Percentiles rank a stretch among this genome's conserved stretches.
phyloP scores from a whole-genome alignment of 1,284 basidiomycete genomes.

The Polyporus tsugae region DNA sequence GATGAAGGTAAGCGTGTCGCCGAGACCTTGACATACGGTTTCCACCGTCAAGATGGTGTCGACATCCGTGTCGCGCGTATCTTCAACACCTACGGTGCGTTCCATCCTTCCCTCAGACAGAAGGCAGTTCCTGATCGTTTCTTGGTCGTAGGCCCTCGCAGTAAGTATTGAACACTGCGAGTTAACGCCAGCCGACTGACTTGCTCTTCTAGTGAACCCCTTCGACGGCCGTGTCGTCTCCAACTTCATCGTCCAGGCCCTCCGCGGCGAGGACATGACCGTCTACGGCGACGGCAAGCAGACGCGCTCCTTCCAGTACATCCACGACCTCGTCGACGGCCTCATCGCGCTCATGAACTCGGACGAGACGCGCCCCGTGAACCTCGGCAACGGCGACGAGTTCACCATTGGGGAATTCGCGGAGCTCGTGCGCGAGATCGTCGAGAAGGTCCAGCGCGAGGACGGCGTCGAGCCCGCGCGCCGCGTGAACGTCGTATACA shows the following conservation, averaged over 20 bases:
- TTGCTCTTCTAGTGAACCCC: constrained; percentile 81
- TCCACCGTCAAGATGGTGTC: constrained; percentile 92
- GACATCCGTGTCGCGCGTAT: constrained; percentile 96
- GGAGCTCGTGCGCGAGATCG: constrained; percentile 87
- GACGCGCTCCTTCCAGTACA: constrained; percentile 97
- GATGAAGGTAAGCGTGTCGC: constrained; percentile 98
- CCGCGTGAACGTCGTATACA: constrained; percentile 80
- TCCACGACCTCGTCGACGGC: constrained; percentile 84
- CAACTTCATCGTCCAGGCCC: constrained; percentile 97
- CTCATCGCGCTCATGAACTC: constrained; percentile 95
- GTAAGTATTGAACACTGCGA: constrained; percentile 43
- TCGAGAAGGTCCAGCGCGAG: constrained; percentile 88
- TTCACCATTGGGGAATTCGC: constrained; percentile 95
- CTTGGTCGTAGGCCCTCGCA: constrained; percentile 51
- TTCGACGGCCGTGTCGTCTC: constrained; percentile 97
- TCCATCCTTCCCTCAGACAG: neutral
- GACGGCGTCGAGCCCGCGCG: constrained; percentile 69
- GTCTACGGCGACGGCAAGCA: constrained; percentile 97
- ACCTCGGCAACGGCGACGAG: constrained; percentile 94
- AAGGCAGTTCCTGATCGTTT: neutral
- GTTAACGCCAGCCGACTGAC: neutral
- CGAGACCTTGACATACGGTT: constrained; percentile 95
- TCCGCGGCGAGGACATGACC: constrained; percentile 95
- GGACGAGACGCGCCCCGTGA: constrained; percentile 89
- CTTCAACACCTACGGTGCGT: constrained; percentile 87